Evolutionary conservation across 2,329 filamentous ascomycete species (phyloP), one percentile per base, ranked within the genome.

Genomic region (Trichoderma gracile): DNA sequence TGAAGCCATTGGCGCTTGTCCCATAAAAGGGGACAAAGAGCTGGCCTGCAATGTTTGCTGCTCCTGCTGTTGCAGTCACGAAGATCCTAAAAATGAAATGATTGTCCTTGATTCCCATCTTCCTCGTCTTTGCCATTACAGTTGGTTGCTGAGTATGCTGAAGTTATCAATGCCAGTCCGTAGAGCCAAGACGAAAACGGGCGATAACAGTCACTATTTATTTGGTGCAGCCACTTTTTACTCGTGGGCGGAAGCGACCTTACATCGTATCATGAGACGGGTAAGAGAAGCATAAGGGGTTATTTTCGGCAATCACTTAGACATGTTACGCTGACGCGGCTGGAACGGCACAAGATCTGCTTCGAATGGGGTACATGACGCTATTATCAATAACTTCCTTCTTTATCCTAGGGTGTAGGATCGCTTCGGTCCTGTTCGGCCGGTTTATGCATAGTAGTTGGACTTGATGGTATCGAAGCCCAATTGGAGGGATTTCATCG

Each of bases 11-110:
- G 33, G 57, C 57, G 40, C 57, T 60, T 1, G 45, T 60, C 21
- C 57, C 57, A 15, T 60, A 60, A 17, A 60, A 60, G 27, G 57
- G 57, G n/a, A 60, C 23, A n/a, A 50, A 60, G 21, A 60, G 57
- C n/a, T 38, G 57, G 46, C 46, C 50, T 21, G 57, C 33, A 5
- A 25, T 25, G 30, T 9, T 30, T 15, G 55, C 19, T 12, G 45
- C 42, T 15, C 21, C 57, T 27, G 46, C 30, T 17, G 30, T 33
- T 33, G 21, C 23, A 27, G 50, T 27, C 33, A 60, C 45, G 21
- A 15, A 46, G 27, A 60, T 15, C 1, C 19, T 17, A 45, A 60
- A 7, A 15, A 42, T 21, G 5, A 30, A 50, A 27, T 21, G 8
- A 5, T 6, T 17, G 21, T 15, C 17, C 19, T 60, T 50, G 33